Evolutionary conservation across 306 rosid genomes (phyloP), one percentile per base, ranked within the genome.

Genomic region (Sicyos edulis): DNA sequence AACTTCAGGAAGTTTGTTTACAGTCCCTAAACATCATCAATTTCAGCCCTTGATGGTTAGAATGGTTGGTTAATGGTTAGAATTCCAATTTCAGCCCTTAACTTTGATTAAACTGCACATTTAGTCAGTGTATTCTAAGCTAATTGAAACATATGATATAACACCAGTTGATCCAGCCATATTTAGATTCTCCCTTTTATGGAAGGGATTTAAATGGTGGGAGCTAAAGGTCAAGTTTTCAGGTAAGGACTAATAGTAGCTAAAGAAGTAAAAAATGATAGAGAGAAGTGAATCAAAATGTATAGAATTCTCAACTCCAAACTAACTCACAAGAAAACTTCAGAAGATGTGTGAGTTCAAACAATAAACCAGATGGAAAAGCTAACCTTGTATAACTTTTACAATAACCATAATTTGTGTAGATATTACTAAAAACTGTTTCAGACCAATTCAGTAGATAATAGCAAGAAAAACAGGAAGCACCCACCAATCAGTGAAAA

Each of bases 311-410:
- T 42, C 12, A 0, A 66, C 12, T 42, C 11, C 34, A 19, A 40
- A 44, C 70, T 5, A 19, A 44, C 54, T 44, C 53, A 19, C 15
- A 65, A 40, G 51, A 42, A 65, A 65, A 65, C 71, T 65, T 45
- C 37, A 45, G 26, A 66, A 42, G 55, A 45, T 66, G 49, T 66
- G 6, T 44, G 34, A 65, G 70, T 44, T 66, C 54, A 21, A 66
- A 65, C 29, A 65, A 65, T 10, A 19, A 42, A 37, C 52, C 52
- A 65, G 32, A 65, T 62, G 50, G 70, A 17, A 64, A 65, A 40
- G 21, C 19, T n/a, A 64, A 42, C 47, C 44, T 42, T 42, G 47
- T 42, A 42, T 42, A 8, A 42, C 5, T 42, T 42, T 42, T 42
- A 42, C 47, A 42, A 9, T 42, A 42, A 42, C 47, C 10, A 42